phyloP scores from a whole-genome alignment of 2,329 filamentous ascomycete species.

The Epichloe festucae region DNA sequence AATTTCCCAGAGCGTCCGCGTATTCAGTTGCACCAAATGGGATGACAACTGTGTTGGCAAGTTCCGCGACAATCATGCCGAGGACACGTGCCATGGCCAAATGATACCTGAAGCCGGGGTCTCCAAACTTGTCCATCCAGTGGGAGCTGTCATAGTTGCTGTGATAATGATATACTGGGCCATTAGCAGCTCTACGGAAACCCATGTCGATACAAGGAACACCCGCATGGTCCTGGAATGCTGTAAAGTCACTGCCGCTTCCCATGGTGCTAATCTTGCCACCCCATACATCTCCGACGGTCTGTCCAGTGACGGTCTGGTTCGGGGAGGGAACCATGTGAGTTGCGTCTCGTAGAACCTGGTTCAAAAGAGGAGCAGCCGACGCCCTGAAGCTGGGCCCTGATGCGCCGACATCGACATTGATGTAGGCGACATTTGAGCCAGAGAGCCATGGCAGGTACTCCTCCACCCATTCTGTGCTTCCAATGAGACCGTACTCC shows the following conservation, averaged over 20 bases:
- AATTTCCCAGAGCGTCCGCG: constrained; percentile 38
- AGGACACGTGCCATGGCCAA: constrained; percentile 52
- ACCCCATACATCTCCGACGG: constrained; percentile 56
- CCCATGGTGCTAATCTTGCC: constrained; percentile 53
- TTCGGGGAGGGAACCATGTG: constrained; percentile 56
- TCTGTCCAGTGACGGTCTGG: constrained; percentile 59
- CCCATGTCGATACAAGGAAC: constrained; percentile 52
- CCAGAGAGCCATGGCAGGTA: constrained; percentile 67
- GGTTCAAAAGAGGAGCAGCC: constrained; percentile 65
- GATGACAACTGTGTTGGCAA: constrained; percentile 49
- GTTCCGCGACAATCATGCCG: constrained; percentile 45
- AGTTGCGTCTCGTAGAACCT: constrained; percentile 56
- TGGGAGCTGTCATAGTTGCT: constrained; percentile 82
- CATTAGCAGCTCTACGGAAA: constrained; percentile 32
- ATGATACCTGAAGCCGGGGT: constrained; percentile 55
- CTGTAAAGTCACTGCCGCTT: constrained; percentile 61
- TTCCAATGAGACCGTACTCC: constrained; percentile 77
- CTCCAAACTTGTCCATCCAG: constrained; percentile 78
- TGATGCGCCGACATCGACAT: constrained; percentile 63
- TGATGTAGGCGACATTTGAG: constrained; percentile 69
- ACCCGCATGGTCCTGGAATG: constrained; percentile 61
- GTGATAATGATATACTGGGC: constrained; percentile 68
- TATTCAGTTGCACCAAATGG: constrained; percentile 54
- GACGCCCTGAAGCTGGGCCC: constrained; percentile 51
- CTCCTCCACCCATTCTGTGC: constrained; percentile 89